Percentiles rank a stretch among this genome's conserved stretches.
Conservation (phyloP, 805 yeast genomes). For the Yarrowia porcina region DNA sequence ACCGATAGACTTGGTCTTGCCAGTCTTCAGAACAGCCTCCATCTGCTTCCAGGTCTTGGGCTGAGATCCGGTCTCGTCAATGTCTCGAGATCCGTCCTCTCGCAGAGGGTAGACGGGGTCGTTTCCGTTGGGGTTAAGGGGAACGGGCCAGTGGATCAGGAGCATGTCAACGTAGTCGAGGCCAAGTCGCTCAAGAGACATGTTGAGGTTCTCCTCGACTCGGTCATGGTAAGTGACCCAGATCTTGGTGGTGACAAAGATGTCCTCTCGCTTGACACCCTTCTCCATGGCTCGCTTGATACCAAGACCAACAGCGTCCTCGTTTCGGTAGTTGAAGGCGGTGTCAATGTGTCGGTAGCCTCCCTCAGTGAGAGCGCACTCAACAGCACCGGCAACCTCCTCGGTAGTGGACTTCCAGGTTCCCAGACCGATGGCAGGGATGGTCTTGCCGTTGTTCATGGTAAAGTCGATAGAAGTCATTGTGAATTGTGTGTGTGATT, state of each 20-base stretch:
- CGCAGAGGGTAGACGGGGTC: constrained; percentile 38
- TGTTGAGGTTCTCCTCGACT: constrained; percentile 49
- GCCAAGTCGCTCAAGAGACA: constrained; percentile 50
- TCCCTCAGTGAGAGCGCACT: constrained; percentile 49
- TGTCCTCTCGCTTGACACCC: constrained; percentile 46
- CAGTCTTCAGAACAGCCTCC: constrained; percentile 52
- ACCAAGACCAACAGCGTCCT: constrained; percentile 64
- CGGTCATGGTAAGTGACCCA: constrained; percentile 45
- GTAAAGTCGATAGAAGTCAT: constrained; percentile 34
- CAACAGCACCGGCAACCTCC: constrained; percentile 46
- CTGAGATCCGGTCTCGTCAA: constrained; percentile 32
- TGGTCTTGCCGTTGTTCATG: constrained; percentile 54
- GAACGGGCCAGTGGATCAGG: constrained; percentile 65
- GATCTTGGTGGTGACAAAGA: constrained; percentile 63
- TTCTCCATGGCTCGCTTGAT: constrained; percentile 42
- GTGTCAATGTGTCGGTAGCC: constrained; percentile 77
- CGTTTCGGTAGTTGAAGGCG: constrained; percentile 68
- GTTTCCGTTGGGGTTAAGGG: constrained; percentile 34
- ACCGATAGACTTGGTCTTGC: constrained; percentile 62
- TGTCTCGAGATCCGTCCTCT: constrained; percentile 43
- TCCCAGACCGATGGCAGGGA: constrained; percentile 72
- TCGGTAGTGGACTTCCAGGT: constrained; percentile 55
- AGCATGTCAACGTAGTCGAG: constrained; percentile 64
- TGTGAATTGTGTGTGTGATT: neutral
- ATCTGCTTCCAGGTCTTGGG: constrained; percentile 61